phyloP scores from a whole-genome alignment of 331 rosid genomes.

The Spiraea crenata region DNA sequence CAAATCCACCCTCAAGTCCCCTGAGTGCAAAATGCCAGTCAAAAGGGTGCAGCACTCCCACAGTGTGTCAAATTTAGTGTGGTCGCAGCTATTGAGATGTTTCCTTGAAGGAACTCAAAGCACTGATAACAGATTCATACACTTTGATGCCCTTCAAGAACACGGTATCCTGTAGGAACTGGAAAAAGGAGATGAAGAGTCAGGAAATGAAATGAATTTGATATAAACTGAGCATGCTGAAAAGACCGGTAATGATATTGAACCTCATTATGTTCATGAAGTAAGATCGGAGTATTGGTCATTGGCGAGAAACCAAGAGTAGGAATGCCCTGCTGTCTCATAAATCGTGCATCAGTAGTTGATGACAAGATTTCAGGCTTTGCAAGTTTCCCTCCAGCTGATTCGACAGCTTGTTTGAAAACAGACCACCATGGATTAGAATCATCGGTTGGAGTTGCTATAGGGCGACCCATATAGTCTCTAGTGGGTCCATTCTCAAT shows the following conservation, averaged over 20 bases:
- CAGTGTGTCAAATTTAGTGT: background rate
- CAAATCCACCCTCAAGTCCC: background rate
- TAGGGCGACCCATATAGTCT: conserved; percentile 65
- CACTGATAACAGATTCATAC: conserved; percentile 76
- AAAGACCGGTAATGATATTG: conserved; percentile 6
- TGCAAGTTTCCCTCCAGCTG: conserved; percentile 73
- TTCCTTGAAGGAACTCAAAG: conserved; percentile 60
- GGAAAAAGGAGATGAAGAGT: conserved; percentile 31
- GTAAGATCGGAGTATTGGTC: conserved; percentile 79
- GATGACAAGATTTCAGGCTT: conserved; percentile 83
- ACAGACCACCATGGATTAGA: conserved; percentile 94
- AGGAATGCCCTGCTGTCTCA: conserved; percentile 79
- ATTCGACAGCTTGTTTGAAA: conserved; percentile 60
- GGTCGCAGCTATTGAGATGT: conserved; percentile 28
- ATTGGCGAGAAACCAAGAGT: conserved; percentile 88
- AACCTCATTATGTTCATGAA: conserved; percentile 94
- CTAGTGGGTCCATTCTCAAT: conserved; percentile 59
- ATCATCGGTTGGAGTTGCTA: conserved; percentile 57
- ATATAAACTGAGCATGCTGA: background rate
- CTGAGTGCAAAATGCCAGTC: background rate
- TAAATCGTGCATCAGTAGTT: conserved; percentile 70
- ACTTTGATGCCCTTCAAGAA: conserved; percentile 74
- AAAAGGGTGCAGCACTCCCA: background rate
- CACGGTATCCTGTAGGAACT: conserved; percentile 69
- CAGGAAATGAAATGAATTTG: background rate